These are phyloP conservation scores for Aspergillus olivimuriae DNA, from an alignment of 495 filamentous ascomycete genomes.

Conservation along the genomic window DNA sequence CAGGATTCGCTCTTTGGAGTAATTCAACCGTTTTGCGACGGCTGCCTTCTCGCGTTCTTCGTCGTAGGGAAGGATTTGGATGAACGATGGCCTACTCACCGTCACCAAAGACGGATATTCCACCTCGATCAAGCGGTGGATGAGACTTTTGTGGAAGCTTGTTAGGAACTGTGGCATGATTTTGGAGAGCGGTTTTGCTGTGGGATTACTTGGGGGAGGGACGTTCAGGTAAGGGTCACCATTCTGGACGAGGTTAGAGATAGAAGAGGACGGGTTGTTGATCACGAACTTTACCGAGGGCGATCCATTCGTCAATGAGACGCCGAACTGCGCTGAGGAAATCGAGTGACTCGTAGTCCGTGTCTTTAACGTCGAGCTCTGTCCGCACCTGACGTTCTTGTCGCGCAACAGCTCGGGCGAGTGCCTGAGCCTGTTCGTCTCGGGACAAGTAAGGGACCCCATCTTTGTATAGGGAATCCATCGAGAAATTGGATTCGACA, in stretches of 20 bases:
- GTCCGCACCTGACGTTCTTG: conserved; percentile 25
- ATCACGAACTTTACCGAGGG: conserved; percentile 17
- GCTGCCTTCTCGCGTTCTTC: conserved; percentile 39
- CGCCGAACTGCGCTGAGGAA: conserved; percentile 43
- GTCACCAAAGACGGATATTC: conserved; percentile 55
- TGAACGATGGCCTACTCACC: conserved; percentile 36
- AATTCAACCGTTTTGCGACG: conserved; percentile 28
- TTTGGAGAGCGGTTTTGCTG: not conserved
- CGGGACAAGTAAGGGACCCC: conserved; percentile 68
- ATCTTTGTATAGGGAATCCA: conserved; percentile 47
- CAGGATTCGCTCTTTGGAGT: conserved; percentile 36
- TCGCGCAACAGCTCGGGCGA: conserved; percentile 16
- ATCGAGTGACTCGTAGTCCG: conserved; percentile 48
- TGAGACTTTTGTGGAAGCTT: conserved; percentile 54
- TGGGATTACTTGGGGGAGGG: conserved; percentile 18
- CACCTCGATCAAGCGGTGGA: conserved; percentile 60
- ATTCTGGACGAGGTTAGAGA: conserved; percentile 9
- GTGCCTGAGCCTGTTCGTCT: conserved; percentile 49
- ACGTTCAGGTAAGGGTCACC: conserved; percentile 25
- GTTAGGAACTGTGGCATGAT: conserved; percentile 24
- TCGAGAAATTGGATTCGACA: conserved; percentile 52
- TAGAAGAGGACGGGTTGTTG: not conserved
- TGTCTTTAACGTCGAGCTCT: conserved; percentile 46
- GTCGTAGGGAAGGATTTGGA: conserved; percentile 48
- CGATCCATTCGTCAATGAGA: conserved; percentile 45